Percentiles rank a stretch among this genome's conserved stretches.
These are phyloP conservation scores for Boletus rubroflammeus DNA, from an alignment of 768 basidiomycete genomes.

Conservation along the genomic window DNA sequence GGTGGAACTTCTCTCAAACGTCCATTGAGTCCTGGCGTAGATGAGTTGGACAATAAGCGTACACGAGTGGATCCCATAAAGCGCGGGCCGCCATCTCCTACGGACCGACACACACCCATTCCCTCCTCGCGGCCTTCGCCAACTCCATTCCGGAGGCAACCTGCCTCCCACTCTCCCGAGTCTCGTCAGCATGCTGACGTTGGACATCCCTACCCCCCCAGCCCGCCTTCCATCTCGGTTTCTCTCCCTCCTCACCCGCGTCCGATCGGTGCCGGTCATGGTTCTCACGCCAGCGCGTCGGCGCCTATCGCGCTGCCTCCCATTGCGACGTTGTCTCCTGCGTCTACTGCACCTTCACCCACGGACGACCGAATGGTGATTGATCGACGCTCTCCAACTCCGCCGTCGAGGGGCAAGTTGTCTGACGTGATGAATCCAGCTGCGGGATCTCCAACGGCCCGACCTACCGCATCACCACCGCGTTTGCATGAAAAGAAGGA, in stretches of 20 bases:
- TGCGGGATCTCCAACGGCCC: constrained; percentile 49
- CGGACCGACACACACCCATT: constrained; percentile 52
- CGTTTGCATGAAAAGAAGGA: constrained; percentile 36
- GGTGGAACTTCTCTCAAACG: constrained; percentile 54
- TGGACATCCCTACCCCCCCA: constrained; percentile 39
- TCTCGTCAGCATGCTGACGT: constrained; percentile 42
- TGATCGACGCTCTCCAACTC: constrained; percentile 44
- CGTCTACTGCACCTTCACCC: constrained; percentile 55
- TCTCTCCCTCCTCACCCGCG: constrained; percentile 73
- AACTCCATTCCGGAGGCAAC: constrained; percentile 70
- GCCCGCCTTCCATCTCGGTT: constrained; percentile 51
- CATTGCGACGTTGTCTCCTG: constrained; percentile 64
- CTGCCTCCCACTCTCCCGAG: constrained; percentile 67
- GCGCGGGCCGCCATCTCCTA: constrained; percentile 50
- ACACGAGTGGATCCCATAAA: constrained; percentile 53
- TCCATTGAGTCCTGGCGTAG: constrained; percentile 62
- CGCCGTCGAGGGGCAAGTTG: constrained; percentile 51
- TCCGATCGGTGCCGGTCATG: constrained; percentile 56
- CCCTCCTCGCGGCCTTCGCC: constrained; percentile 67
- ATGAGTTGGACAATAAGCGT: constrained; percentile 62
- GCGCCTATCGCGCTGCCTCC: constrained; percentile 58
- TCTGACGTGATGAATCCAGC: constrained; percentile 47
- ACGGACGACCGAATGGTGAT: constrained; percentile 35
- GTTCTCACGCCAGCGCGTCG: constrained; percentile 36
- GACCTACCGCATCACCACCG: constrained; percentile 54